Evolutionary conservation across 2,329 filamentous ascomycete genomes (phyloP).

Genomic region (Cucurbitaria berberidis): DNA sequence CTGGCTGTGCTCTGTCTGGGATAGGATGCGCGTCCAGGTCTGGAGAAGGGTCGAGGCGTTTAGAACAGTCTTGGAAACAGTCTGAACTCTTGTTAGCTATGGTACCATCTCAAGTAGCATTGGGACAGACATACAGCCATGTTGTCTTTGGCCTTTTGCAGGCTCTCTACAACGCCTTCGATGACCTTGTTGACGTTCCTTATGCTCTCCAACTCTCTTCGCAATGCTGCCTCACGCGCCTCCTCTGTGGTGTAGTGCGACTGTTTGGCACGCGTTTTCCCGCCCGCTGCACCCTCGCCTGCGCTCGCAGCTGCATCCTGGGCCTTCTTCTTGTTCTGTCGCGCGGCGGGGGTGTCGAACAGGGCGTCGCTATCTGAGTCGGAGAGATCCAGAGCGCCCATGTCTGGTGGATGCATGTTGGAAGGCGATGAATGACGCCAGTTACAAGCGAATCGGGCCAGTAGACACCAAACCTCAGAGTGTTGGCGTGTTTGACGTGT

Average conservation of each 20-base stretch:
- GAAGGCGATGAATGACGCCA: not conserved
- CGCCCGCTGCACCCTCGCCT: slow-evolving; percentile 50
- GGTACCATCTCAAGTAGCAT: not conserved
- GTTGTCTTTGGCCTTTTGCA: slow-evolving; percentile 75
- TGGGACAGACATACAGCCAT: slow-evolving; percentile 68
- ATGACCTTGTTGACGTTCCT: slow-evolving; percentile 87
- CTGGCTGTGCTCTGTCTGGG: slow-evolving; percentile 97
- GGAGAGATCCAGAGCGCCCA: slow-evolving; percentile 60
- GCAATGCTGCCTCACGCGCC: slow-evolving; percentile 74
- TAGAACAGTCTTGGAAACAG: slow-evolving; percentile 81
- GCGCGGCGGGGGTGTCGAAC: slow-evolving; percentile 61
- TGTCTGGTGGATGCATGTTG: slow-evolving; percentile 51
- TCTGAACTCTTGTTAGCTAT: slow-evolving; percentile 56
- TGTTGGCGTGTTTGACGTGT: slow-evolving; percentile 35
- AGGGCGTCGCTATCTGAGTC: slow-evolving; percentile 64
- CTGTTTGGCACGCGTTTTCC: slow-evolving; percentile 52
- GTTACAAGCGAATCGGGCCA: not conserved
- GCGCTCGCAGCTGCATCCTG: slow-evolving; percentile 35
- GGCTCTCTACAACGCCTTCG: slow-evolving; percentile 74
- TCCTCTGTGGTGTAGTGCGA: slow-evolving; percentile 68
- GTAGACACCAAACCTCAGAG: not conserved
- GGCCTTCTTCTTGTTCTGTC: slow-evolving; percentile 47
- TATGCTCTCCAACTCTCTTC: slow-evolving; percentile 80
- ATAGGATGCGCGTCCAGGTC: slow-evolving; percentile 94
- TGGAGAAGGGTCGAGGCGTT: slow-evolving; percentile 90